Base-by-base conservation (phyloP, 108 stramenopile genomes). In the Fragilaria radians region DNA sequence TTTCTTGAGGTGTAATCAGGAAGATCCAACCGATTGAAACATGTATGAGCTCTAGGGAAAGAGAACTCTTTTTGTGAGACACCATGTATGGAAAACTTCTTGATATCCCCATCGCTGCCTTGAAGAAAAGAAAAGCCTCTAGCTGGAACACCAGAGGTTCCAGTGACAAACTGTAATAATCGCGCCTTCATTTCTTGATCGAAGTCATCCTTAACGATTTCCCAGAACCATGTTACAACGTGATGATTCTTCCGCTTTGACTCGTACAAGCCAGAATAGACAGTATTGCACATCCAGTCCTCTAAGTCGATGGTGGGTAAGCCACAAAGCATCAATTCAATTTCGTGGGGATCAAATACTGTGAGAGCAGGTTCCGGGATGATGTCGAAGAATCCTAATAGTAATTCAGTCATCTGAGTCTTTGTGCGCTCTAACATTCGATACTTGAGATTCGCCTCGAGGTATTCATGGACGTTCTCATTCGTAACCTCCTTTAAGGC, bases 291-390 rank as follows among this genome's bases (percentile, higher is more conserved):
- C 70, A 89, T 70, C 90, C 94, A 93, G 58, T 96, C 94, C 18
- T 91, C 91, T 54, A 96, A 74, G 57, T 98, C 90, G 50, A 99
- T 96, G 30, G 67, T 64, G 0, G 99, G 99, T 29, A 98, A 54
- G 7, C 99, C 99, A 65, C 95, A 97, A 61, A 98, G 86, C 24
- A 97, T 78, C 52, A 99, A 70, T 81, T 99, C 99, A 45, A 99
- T 71, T 63, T 99, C 99, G 61, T 93, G 82, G 49, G 90, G 88
- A 59, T 96, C 95, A 83, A 99, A 98, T 24, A 99, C 82, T 29
- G 88, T 88, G 22, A 98, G 63, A 1, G 97, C 77, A 31, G 97
- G 88, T 67, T 93, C 92, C 0, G 98, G 98, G 52, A 98, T 79
- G 2, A 96, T 80, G 52, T 98, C 97, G 65, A 88, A 98, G 72